Percentiles rank a stretch among this genome's conserved stretches.
Evolutionary conservation across 352 stramenopile genomes (phyloP).

Genomic region (Hyaloperonospora brassicae): DNA sequence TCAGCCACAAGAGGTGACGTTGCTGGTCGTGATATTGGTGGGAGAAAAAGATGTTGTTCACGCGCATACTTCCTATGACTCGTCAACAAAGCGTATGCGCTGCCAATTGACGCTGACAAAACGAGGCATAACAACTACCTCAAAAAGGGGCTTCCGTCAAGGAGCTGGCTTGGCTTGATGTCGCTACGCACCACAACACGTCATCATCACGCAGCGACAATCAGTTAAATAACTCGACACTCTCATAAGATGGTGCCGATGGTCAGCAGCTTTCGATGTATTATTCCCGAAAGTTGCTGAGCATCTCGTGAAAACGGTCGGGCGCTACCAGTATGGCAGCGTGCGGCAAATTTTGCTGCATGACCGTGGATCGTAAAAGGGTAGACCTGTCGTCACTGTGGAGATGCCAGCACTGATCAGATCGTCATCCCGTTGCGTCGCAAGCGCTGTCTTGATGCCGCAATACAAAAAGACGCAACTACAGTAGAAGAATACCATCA

Average conservation of each 20-base stretch:
- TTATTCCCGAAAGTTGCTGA: slow-evolving; percentile 50
- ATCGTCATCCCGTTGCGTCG: slow-evolving; percentile 56
- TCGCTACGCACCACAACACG: no score
- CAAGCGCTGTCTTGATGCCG: slow-evolving; percentile 60
- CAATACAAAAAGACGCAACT: slow-evolving; percentile 78
- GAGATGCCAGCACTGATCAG: slow-evolving; percentile 55
- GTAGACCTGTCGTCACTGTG: slow-evolving; percentile 34
- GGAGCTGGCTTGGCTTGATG: no score
- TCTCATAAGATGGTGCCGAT: no score
- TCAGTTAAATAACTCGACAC: no score
- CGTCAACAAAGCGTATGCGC: neutral
- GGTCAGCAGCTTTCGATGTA: neutral
- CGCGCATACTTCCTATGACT: no score
- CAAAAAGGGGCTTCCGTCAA: no score
- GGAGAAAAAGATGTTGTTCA: no score
- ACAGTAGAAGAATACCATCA: neutral
- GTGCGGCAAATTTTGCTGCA: slow-evolving; percentile 71
- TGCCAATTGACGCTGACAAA: neutral
- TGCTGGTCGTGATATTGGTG: neutral
- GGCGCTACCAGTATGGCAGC: slow-evolving; percentile 67
- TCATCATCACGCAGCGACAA: no score
- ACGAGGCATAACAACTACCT: neutral
- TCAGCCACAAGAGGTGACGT: neutral
- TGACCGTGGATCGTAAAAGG: slow-evolving; percentile 56
- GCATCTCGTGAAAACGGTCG: slow-evolving; percentile 76